Base-by-base conservation (phyloP, 345 rosid genomes). In the Capsella bursapastoris region DNA sequence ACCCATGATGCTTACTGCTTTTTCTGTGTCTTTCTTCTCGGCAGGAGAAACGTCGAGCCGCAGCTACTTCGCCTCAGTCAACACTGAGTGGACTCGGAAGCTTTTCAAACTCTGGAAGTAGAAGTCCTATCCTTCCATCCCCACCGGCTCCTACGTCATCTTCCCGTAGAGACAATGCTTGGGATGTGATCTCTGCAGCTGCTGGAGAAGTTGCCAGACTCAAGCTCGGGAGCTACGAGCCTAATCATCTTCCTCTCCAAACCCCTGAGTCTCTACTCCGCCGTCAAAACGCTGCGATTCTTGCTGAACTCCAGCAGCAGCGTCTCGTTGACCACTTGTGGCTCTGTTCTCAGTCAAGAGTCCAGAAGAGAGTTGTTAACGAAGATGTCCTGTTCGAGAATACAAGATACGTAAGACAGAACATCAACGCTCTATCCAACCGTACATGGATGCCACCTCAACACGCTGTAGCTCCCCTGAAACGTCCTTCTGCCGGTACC, bases 151-250 rank as follows among this genome's bases (percentile, higher is more conserved):
- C 89, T 3, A 84, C 93, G 16, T 73, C 93, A 16, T 71, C 86
- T 7, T 56, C 56, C 4, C 71, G 63, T 1, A 68, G 65, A 58
- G 77, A 78, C 44, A 71, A 79, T 32, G 80, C 87, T 0, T 88
- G 84, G 91, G 95, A 94, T 70, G 88, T 94, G 51, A 86, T 94
- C 0, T 82, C 79, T 4, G 95, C 90, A 1, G 98, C 92, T 2
- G 97, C 97, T 0, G 91, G 91, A 1, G 88, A 94, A 76, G 90
- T 91, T 0, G 97, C 93, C 7, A 80, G 83, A 71, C 74, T 90
- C 76, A 84, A 85, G 74, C 68, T 85, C 49, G 79, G 72, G 40
- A 68, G 67, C 28, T 66, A 70, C 48, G 82, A 62, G n/a, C 55
- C 76, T 45, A 67, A 27, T 50, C 72, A 27, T 31, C 50, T 41